Conservation (phyloP, 192 early-diverging fungal genomes). For the Entophlyctis luteolus region DNA sequence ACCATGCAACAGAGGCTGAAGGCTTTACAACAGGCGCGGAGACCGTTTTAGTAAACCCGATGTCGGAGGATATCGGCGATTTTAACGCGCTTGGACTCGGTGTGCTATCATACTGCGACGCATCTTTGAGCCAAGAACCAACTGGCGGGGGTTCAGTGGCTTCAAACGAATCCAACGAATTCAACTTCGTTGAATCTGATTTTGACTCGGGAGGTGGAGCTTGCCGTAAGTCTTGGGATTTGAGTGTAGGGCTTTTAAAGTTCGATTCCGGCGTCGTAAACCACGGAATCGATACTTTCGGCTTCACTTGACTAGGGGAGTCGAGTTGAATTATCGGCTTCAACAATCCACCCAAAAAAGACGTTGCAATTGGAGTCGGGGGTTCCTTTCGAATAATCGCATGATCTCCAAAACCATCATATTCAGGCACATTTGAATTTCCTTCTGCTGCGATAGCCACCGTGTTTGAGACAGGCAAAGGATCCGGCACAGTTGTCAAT, state of each 20-base stretch:
- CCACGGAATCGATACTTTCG: neutral
- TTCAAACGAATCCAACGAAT: neutral
- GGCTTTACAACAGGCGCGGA: neutral
- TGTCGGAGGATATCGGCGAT: neutral
- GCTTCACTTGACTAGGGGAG: slow-evolving; percentile 9
- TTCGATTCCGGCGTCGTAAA: neutral
- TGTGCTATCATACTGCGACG: neutral
- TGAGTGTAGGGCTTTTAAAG: neutral
- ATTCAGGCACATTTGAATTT: neutral
- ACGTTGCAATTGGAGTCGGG: neutral
- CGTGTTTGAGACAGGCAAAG: neutral
- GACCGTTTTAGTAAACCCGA: neutral
- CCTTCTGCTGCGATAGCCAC: neutral
- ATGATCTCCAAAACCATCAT: slow-evolving; percentile 21
- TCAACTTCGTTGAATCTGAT: neutral
- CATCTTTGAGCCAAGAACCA: neutral
- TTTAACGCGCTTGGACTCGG: neutral
- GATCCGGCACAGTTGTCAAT: neutral
- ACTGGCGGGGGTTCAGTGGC: neutral
- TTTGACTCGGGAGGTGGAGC: neutral
- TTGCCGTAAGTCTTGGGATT: no score
- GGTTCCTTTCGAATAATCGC: slow-evolving; percentile 2
- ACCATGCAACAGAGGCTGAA: neutral
- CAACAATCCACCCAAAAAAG: slow-evolving; percentile 4
- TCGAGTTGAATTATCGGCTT: neutral